Base-by-base conservation (phyloP, 495 filamentous ascomycete genomes). In the Talaromyces trachyspermus region DNA sequence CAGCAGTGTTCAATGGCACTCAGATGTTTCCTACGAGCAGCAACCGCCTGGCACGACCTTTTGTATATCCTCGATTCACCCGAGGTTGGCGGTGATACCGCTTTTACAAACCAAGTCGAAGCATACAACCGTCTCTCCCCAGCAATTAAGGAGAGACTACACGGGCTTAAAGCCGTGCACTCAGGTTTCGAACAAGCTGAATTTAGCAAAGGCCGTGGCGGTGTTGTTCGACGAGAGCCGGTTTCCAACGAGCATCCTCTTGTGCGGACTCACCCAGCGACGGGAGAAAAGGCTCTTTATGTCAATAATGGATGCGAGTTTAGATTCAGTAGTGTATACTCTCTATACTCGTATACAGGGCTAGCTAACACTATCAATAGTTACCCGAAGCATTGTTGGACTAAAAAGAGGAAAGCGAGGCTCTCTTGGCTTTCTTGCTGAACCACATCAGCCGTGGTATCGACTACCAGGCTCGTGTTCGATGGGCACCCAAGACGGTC, bases 41-140 rank as follows among this genome's bases (percentile, higher is more conserved):
- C 87, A 92, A 62, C 86, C 88, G n/a, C 86, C 88, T 0, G 86
- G 88, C 43, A 90, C 85, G 0, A 89, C 86, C 0, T 88, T 92
- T 64, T 95, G 26, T 89, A 88, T 60, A 70, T 85, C 42, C 78
- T 92, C 20, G 86, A 92, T 59, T 78, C 70, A 30, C 86, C 88
- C n/a, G 70, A 75, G 46, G 76, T 79, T 1, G 86, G 88, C 15
- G 87, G 88, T 30, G 88, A 95, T 54, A 95, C 88, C 0, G 61
- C 84, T 10, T 90, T 92, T 53, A 78, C 71, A 25, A 76, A 87
- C 58, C 77, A 81, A 50, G 85, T 70, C 5, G 81, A 84, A 63
- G 88, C 88, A 2, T 95, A 91, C 60, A 79, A 78, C 35, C 74
- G 86, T n/a, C 70, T 95, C 8, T 83, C 78, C 43, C 83, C 84